Evolutionary conservation across 2,329 filamentous ascomycete species (phyloP).

Genomic region (Grosmannia clavigera): DNA sequence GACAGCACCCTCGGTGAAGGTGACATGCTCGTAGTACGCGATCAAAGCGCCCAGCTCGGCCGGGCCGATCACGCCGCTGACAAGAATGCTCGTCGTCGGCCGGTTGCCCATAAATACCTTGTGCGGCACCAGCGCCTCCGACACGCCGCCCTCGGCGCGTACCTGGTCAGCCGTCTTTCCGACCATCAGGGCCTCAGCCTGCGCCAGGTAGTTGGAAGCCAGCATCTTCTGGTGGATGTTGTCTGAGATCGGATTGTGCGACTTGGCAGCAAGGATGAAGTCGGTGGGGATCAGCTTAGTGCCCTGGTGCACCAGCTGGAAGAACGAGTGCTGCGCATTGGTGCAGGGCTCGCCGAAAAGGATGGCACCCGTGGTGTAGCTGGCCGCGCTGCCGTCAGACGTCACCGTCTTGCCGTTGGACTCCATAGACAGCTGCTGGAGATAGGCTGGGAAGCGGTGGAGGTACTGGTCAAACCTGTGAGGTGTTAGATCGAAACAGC

Average conservation of each 20-base stretch:
- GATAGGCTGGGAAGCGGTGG: slow-evolving; percentile 96
- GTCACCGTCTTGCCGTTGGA: slow-evolving; percentile 98
- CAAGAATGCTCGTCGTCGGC: slow-evolving; percentile 86
- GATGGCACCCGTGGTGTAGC: slow-evolving; percentile 94
- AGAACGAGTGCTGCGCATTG: slow-evolving; percentile 99
- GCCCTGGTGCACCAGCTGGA: slow-evolving; percentile 97
- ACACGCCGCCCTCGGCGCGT: slow-evolving; percentile 54
- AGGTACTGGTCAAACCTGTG: slow-evolving; percentile 92
- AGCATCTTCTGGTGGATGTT: slow-evolving; percentile 97
- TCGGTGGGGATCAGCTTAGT: slow-evolving; percentile 98
- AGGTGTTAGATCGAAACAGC: neutral
- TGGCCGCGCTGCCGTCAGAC: slow-evolving; percentile 75
- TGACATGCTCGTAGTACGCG: slow-evolving; percentile 97
- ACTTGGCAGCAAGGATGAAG: slow-evolving; percentile 93
- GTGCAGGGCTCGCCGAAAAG: slow-evolving; percentile 97
- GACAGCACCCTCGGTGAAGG: slow-evolving; percentile 91
- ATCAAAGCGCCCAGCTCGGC: slow-evolving; percentile 89
- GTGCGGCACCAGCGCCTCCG: slow-evolving; percentile 76
- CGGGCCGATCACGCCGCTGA: slow-evolving; percentile 84
- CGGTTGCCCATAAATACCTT: slow-evolving; percentile 99
- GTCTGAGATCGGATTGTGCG: slow-evolving; percentile 86
- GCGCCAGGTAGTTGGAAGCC: slow-evolving; percentile 82
- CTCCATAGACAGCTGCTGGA: slow-evolving; percentile 99
- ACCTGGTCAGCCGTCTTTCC: slow-evolving; percentile 76
- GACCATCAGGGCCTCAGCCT: slow-evolving; percentile 82